A percentile compares a stretch with the other conserved stretches of the same genome.
These are phyloP conservation scores for Microglena sp. DNA, from an alignment of 139 green algal species.

Conservation along the genomic window DNA sequence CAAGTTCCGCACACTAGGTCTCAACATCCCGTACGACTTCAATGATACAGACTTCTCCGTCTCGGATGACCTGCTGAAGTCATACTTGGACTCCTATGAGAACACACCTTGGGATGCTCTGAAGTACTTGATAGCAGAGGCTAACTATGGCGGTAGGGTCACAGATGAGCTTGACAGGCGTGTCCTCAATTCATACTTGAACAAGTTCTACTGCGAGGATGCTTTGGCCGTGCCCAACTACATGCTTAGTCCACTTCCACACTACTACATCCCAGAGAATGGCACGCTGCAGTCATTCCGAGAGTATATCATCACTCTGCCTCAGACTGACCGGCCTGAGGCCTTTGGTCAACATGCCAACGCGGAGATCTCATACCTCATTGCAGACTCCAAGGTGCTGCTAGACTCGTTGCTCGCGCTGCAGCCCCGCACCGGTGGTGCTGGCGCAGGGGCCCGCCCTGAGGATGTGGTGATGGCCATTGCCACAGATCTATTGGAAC, in stretches of 20 bases:
- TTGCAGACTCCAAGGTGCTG: conserved; percentile 63
- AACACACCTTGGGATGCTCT: conserved; percentile 67
- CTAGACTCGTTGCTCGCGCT: conserved; percentile 58
- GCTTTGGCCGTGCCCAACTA: conserved; percentile 48
- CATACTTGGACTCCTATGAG: conserved; percentile 76
- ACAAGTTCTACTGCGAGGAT: conserved; percentile 78
- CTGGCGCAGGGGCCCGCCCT: neutral
- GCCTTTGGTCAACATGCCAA: conserved; percentile 85
- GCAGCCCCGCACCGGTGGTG: conserved; percentile 35
- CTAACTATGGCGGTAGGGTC: conserved; percentile 69
- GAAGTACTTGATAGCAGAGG: conserved; percentile 78
- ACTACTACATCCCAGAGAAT: conserved; percentile 67
- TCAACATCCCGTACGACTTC: conserved; percentile 90
- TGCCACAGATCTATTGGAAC: conserved; percentile 49
- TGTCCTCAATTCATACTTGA: conserved; percentile 17
- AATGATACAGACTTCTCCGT: conserved; percentile 85
- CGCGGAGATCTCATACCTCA: conserved; percentile 79
- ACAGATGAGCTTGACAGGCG: conserved; percentile 64
- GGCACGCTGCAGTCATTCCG: conserved; percentile 42
- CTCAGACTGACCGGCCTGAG: conserved; percentile 51
- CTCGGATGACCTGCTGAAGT: conserved; percentile 71
- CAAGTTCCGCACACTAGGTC: conserved; percentile 78
- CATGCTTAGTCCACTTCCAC: conserved; percentile 48
- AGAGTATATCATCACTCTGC: conserved; percentile 14
- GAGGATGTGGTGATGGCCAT: conserved; percentile 63